These are phyloP conservation scores for Kokia cookei DNA, from an alignment of 441 rosid genomes.

Conservation along the genomic window DNA sequence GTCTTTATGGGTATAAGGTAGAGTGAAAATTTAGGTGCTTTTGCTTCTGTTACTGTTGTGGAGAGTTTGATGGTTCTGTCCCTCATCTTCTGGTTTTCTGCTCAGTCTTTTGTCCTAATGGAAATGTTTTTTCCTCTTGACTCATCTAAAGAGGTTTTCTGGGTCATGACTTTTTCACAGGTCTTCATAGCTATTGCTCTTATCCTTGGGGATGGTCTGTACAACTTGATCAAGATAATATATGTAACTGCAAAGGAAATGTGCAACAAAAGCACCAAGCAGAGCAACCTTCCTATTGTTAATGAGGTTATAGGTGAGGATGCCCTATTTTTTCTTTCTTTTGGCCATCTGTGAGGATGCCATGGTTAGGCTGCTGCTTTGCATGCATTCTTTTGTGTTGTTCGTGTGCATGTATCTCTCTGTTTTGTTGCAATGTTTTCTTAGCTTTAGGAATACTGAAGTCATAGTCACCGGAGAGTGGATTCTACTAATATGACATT, in stretches of 20 bases:
- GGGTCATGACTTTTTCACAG: conserved; percentile 23
- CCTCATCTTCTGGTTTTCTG: neutral
- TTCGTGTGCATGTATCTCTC: neutral
- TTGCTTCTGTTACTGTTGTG: neutral
- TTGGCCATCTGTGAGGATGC: conserved; percentile 2
- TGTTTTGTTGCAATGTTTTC: neutral
- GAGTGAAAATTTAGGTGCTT: neutral
- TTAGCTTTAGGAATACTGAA: neutral
- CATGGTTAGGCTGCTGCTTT: neutral
- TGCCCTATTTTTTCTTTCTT: neutral
- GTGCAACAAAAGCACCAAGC: conserved; percentile 47
- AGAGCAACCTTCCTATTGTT: conserved; percentile 53
- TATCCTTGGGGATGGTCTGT: conserved; percentile 90
- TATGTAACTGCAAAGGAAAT: conserved; percentile 55
- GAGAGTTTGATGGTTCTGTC: neutral
- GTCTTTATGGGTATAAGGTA: conserved; percentile 94
- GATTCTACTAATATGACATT: neutral
- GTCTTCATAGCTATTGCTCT: conserved; percentile 82
- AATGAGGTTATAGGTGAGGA: conserved; percentile 44
- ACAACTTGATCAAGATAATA: conserved; percentile 80
- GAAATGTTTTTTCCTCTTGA: neutral
- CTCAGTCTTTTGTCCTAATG: neutral
- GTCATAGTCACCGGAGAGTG: neutral
- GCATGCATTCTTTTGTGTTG: neutral
- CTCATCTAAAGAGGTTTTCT: neutral